These are phyloP conservation scores for Fusarium palustre DNA, from an alignment of 2,329 filamentous ascomycete genomes.

Conservation along the genomic window DNA sequence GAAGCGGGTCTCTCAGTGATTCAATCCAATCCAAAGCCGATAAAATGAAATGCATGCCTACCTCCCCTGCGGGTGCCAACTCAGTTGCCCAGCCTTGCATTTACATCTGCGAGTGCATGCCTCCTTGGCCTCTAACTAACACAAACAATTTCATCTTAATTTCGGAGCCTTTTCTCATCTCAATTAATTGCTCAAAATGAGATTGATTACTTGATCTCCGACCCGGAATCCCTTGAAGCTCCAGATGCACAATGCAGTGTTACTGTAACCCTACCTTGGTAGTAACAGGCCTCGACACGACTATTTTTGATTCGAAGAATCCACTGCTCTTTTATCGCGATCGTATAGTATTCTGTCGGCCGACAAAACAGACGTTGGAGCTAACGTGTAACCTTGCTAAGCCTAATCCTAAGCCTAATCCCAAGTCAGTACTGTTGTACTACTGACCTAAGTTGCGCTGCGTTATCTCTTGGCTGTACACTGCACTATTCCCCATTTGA, in stretches of 20 bases:
- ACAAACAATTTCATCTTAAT: slow-evolving; percentile 23
- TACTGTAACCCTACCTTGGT: not conserved
- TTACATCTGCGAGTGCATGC: slow-evolving; percentile 16
- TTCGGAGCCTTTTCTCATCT: slow-evolving; percentile 23
- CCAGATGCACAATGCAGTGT: not conserved
- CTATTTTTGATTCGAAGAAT: not conserved
- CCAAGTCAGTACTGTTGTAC: not conserved
- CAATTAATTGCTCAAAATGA: slow-evolving; percentile 13
- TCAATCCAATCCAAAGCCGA: slow-evolving; percentile 3
- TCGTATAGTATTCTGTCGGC: not conserved
- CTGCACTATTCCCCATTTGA: slow-evolving; percentile 11
- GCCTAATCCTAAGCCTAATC: not conserved
- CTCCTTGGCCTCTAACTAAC: not conserved
- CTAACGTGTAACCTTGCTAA: slow-evolving; percentile 6
- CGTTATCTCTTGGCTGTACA: not conserved
- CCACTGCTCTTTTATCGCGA: not conserved
- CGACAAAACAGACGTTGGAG: slow-evolving; percentile 8
- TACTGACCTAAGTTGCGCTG: not conserved
- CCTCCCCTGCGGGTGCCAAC: not conserved
- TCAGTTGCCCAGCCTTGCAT: slow-evolving; percentile 38
- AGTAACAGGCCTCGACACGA: slow-evolving; percentile 11
- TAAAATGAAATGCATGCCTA: slow-evolving; percentile 1
- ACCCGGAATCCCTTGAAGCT: slow-evolving; percentile 20
- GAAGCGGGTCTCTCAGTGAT: slow-evolving; percentile 39
- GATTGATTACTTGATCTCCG: slow-evolving; percentile 33